A percentile compares a stretch with the other conserved stretches of the same genome.
phyloP scores from a whole-genome alignment of 169 alveolate species.

The Cryptosporidium viatorum region DNA sequence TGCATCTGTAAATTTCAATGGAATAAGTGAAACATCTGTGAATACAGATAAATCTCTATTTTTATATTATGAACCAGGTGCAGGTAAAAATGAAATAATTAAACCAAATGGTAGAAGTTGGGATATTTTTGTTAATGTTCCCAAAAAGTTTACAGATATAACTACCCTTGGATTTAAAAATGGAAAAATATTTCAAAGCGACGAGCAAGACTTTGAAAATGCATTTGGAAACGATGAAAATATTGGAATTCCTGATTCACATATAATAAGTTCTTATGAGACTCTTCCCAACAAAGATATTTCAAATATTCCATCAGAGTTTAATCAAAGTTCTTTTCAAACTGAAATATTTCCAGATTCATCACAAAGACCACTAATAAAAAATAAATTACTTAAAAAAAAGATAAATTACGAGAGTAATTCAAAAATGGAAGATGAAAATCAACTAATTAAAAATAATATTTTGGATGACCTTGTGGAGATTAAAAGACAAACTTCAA shows the following conservation, averaged over 20 bases:
- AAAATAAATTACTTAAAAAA: background rate
- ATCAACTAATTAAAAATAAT: background rate
- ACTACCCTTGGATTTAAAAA: conserved; percentile 19
- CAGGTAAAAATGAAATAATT: conserved; percentile 51
- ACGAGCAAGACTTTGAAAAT: background rate
- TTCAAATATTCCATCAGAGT: background rate
- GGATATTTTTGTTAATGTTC: conserved; percentile 52
- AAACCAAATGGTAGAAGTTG: conserved; percentile 72
- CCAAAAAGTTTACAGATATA: background rate
- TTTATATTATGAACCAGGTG: conserved; percentile 57
- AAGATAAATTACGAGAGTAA: background rate
- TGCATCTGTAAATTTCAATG: conserved; percentile 62
- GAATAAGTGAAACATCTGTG: conserved; percentile 61
- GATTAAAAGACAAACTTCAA: conserved; percentile 22
- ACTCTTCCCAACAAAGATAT: background rate
- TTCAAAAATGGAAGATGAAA: background rate
- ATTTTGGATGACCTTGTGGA: conserved; percentile 17
- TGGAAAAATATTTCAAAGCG: background rate
- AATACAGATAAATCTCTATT: conserved; percentile 63
- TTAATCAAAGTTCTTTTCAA: background rate
- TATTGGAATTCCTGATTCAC: background rate
- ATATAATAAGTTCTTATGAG: background rate
- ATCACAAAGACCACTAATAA: background rate
- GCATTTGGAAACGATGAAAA: background rate
- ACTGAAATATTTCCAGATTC: background rate